A percentile compares a stretch with the other conserved stretches of the same genome.
Conservation (phyloP, 805 yeast species). For the Nakazawaea laoshanensis region DNA sequence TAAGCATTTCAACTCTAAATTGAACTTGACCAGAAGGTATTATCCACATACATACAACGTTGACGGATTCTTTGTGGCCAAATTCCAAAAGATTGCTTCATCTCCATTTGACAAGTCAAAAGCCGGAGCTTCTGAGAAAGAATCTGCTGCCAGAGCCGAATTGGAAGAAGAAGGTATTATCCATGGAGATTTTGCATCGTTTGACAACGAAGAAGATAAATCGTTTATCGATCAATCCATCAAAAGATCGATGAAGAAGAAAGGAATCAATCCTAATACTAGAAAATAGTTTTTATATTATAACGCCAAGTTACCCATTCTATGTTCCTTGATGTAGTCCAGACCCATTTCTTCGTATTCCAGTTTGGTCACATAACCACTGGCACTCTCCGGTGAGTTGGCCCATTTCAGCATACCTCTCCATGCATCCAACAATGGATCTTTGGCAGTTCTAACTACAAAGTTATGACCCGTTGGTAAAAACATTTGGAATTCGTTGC, state of each 20-base stretch:
- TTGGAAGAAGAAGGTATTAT: slow-evolving; percentile 76
- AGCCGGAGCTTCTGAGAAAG: slow-evolving; percentile 87
- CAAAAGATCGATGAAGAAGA: slow-evolving; percentile 55
- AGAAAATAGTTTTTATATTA: slow-evolving; percentile 1
- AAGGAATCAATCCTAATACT: slow-evolving; percentile 62
- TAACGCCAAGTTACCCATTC: slow-evolving; percentile 48
- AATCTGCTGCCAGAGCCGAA: slow-evolving; percentile 71
- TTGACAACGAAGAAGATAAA: slow-evolving; percentile 70
- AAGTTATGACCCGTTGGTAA: slow-evolving; percentile 64
- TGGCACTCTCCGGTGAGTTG: slow-evolving; percentile 28
- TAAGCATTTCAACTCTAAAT: slow-evolving; percentile 71
- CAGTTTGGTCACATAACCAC: slow-evolving; percentile 47
- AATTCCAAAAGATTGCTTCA: slow-evolving; percentile 84
- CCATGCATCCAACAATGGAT: slow-evolving; percentile 84
- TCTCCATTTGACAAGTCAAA: slow-evolving; percentile 78
- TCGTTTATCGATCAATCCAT: slow-evolving; percentile 62
- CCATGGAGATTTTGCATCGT: slow-evolving; percentile 77
- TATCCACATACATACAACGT: slow-evolving; percentile 98
- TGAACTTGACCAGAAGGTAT: slow-evolving; percentile 84
- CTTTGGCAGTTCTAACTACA: slow-evolving; percentile 50
- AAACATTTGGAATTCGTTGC: slow-evolving; percentile 56
- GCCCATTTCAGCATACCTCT: slow-evolving; percentile 88
- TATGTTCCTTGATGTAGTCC: slow-evolving; percentile 83
- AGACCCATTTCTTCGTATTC: slow-evolving; percentile 88
- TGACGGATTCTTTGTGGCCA: slow-evolving; percentile 97